Evolutionary conservation across 805 yeast genomes (phyloP), one percentile per base, ranked within the genome.

Genomic region (Ogataea zsoltii): DNA sequence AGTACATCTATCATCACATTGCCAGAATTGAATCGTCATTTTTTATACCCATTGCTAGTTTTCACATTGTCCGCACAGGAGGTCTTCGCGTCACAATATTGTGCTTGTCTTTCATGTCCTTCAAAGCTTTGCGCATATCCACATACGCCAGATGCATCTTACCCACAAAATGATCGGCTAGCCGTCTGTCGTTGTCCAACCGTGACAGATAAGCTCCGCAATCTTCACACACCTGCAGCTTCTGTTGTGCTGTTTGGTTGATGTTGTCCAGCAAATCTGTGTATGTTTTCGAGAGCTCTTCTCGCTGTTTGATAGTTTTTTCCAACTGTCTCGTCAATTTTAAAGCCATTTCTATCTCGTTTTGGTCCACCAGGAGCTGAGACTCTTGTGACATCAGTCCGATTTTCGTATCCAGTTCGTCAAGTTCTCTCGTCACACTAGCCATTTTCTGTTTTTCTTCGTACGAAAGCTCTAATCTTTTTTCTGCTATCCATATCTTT

Each of bases 121-220:
- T 71, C 47, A 77, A 71, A 23, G 75, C 77, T 42, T 71, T 70
- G 57, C 96, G 74, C 82, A 91, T 83, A 41, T 76, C 81, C 2
- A 83, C 91, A 63, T 84, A 90, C 0, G 90, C 92, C 51, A 87
- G 61, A 68, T 91, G 97, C 48, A 88, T 79, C 56, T 88, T 89
- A 1, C 98, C 98, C 18, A 83, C 67, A 61, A 88, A 90, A 64
- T 91, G 97, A 56, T 88, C 96, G 1, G 92, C 96, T 51, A 91
- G 70, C 55, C 97, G 74, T 62, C 90, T 74, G 62, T 91, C 97
- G 47, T 85, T 88, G 63, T 91, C 98, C 45, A 90, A 68, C 49
- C 92, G 71, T 7, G 96, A 86, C 31, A 92, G 69, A 58, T 85
- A 89, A 0, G 96, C 96, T 1, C 96, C 96, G 67, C 98, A 91